phyloP scores from a whole-genome alignment of 192 early-diverging fungal genomes.

The Backusella mclennaniae region DNA sequence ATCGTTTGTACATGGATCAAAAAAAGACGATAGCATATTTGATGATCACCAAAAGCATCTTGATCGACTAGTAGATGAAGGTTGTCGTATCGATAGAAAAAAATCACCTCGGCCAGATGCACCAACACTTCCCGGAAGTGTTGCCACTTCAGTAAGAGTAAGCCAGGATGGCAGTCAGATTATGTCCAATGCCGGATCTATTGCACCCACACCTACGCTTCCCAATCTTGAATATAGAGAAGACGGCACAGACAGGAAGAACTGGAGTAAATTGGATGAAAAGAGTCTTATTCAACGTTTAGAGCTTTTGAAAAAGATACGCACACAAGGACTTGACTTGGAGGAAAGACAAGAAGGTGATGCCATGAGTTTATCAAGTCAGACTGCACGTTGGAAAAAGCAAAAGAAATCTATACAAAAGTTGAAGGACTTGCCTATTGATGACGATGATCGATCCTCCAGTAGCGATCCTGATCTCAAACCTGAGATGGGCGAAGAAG shows the following conservation, averaged over 20 bases:
- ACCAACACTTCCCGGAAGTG: not conserved
- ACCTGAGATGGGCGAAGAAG: not conserved
- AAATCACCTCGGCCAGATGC: not conserved
- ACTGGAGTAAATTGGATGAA: not conserved
- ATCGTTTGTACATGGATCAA: not conserved
- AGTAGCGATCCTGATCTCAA: slow-evolving; percentile 1
- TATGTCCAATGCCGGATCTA: not conserved
- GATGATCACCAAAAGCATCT: not conserved
- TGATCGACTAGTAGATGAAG: slow-evolving; percentile 2
- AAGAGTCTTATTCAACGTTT: not conserved
- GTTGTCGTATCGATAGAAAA: not conserved
- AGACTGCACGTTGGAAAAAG: slow-evolving; percentile 9
- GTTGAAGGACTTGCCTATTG: not conserved
- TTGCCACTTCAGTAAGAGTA: not conserved
- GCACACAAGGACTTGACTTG: not conserved
- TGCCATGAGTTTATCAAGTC: not conserved
- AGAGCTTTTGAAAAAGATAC: slow-evolving; percentile 11
- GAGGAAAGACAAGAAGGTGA: not conserved
- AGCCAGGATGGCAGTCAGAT: not conserved
- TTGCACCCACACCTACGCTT: slow-evolving; percentile 5
- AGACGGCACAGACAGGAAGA: not conserved
- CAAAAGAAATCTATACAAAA: slow-evolving; percentile 11
- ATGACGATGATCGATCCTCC: not conserved
- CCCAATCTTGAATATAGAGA: not conserved
- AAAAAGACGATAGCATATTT: not conserved